A percentile compares a stretch with the other conserved stretches of the same genome.
Evolutionary conservation across 768 basidiomycete genomes (phyloP).

Genomic region (Mycena filopes): DNA sequence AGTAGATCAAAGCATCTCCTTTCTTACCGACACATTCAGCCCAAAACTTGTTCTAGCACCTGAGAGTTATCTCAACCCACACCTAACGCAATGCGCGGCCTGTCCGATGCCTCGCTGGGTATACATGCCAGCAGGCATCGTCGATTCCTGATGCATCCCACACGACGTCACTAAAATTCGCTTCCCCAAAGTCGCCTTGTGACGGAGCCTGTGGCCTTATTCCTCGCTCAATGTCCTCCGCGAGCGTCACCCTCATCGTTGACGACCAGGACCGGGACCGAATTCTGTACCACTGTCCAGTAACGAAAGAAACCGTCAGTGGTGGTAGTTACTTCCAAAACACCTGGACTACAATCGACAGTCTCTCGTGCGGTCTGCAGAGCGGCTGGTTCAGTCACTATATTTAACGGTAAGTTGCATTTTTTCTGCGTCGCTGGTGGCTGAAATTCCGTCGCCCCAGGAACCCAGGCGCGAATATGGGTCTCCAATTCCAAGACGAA

Average conservation of each 20-base stretch:
- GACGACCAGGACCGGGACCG: slow-evolving; percentile 50
- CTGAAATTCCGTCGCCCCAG: background rate
- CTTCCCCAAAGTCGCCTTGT: background rate
- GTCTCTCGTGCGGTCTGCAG: slow-evolving; percentile 40
- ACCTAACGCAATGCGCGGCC: no score
- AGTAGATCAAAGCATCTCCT: no score
- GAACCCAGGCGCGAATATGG: slow-evolving; percentile 46
- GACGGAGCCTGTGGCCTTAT: background rate
- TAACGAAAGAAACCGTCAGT: slow-evolving; percentile 44
- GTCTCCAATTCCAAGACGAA: slow-evolving; percentile 37
- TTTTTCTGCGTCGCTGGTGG: background rate
- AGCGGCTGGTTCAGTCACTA: slow-evolving; percentile 52
- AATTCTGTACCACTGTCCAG: slow-evolving; percentile 50
- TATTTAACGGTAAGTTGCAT: slow-evolving; percentile 47
- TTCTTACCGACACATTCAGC: no score
- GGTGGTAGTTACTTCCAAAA: slow-evolving; percentile 49
- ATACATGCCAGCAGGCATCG: background rate
- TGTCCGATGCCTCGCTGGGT: background rate
- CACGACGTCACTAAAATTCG: slow-evolving; percentile 20
- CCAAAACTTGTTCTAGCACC: no score
- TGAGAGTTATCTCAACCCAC: no score
- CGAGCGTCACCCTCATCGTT: slow-evolving; percentile 42
- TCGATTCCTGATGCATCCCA: no score
- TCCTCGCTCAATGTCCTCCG: slow-evolving; percentile 19
- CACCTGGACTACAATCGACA: slow-evolving; percentile 51